Percentiles rank a stretch among this genome's conserved stretches.
Evolutionary conservation across 176 grass and related monocot species (phyloP).

Genomic region (Carex pumila): DNA sequence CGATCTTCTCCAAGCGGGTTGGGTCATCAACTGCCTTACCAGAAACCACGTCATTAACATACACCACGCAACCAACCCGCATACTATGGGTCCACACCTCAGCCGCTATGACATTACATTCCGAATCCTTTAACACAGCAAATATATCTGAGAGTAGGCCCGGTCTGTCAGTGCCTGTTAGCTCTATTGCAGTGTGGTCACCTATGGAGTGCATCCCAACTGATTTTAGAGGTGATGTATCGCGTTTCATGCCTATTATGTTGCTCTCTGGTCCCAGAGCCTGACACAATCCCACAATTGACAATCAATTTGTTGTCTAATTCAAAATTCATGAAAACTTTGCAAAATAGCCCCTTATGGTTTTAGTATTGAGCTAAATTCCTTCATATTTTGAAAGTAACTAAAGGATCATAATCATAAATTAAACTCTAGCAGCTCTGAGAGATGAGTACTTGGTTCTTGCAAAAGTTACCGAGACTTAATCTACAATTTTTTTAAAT

Average conservation of each 20-base stretch:
- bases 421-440: not conserved
- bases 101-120: conserved; percentile 80
- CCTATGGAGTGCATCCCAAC: conserved; percentile 75
- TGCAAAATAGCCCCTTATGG: not conserved
- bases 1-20: conserved; percentile 27
- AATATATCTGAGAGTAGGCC: conserved; percentile 91
- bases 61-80: conserved; percentile 60
- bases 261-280: conserved; percentile 85
- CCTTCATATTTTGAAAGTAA: not conserved
- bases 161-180: conserved; percentile 72
- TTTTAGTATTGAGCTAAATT: not conserved
- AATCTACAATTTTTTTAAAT: not conserved
- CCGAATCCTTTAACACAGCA: conserved; percentile 60
- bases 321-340: not conserved
- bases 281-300: conserved; percentile 25
- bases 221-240: conserved; percentile 40
- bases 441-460: not conserved
- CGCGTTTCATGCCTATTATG: conserved; percentile 27
- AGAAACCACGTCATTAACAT: conserved; percentile 71
- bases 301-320: not conserved
- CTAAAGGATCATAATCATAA: not conserved
- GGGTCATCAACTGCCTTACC: conserved; percentile 41
- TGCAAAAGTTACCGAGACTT: not conserved
- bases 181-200: conserved; percentile 79
- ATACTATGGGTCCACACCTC: conserved; percentile 85